Evolutionary conservation across 106 monocot species (phyloP).

Genomic region (Dactylorhiza incarnata): DNA sequence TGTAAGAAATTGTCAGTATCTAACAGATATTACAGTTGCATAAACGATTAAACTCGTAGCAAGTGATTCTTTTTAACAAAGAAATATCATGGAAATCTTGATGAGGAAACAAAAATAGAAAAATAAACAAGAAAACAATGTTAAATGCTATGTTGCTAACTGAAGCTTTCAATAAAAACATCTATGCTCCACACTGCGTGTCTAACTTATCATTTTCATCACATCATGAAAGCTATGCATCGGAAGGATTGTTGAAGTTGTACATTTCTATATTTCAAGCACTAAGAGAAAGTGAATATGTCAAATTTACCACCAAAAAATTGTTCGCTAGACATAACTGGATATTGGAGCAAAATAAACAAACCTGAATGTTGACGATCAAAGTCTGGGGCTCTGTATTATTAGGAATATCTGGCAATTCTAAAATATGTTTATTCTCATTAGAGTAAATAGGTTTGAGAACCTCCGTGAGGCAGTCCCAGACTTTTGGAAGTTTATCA

Average conservation of each 20-base stretch:
- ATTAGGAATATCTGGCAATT: slow-evolving; percentile 32
- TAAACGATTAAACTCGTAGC: neutral
- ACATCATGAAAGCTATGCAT: neutral
- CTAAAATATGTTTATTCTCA: slow-evolving; percentile 18
- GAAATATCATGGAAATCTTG: neutral
- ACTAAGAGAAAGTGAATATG: neutral
- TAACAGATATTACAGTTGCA: neutral
- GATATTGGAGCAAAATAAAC: neutral
- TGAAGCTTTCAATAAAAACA: neutral
- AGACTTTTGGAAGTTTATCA: slow-evolving; percentile 87
- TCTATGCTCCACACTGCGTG: neutral
- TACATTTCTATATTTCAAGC: neutral
- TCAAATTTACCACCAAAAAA: neutral
- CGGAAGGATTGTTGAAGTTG: neutral
- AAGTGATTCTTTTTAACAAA: neutral
- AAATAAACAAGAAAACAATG: neutral
- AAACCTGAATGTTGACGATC: slow-evolving; percentile 93
- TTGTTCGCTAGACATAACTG: neutral
- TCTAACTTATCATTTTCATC: neutral
- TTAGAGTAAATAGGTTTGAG: slow-evolving; percentile 39
- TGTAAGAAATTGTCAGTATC: neutral
- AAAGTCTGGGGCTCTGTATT: slow-evolving; percentile 58
- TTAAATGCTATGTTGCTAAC: too few species aligned
- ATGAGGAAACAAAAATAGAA: neutral
- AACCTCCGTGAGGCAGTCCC: slow-evolving; percentile 88